Conservation (phyloP, 345 rosid genomes). For the Iberis pinnata region DNA sequence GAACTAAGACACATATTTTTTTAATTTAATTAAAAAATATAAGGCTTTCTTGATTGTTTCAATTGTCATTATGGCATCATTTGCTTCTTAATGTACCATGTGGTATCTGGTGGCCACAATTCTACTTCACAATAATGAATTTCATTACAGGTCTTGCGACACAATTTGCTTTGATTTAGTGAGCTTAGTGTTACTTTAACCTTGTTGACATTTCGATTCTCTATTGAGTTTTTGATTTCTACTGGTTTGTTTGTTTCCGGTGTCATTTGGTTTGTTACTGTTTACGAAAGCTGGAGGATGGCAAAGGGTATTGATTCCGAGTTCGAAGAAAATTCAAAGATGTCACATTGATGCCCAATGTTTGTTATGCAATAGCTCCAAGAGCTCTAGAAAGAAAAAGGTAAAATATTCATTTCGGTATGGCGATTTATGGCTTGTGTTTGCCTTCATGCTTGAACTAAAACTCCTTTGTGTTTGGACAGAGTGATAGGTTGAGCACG, state of each 20-base stretch:
- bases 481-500: conserved; percentile 83
- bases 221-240: too few species aligned
- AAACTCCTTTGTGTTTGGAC: conserved; percentile 24
- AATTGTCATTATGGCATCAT: too few species aligned
- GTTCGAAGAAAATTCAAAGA: conserved; percentile 85
- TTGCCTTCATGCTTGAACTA: conserved; percentile 4
- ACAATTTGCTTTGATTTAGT: conserved; percentile 22
- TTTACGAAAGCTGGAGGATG: conserved; percentile 70
- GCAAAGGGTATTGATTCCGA: conserved; percentile 88
- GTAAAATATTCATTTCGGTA: conserved; percentile 25
- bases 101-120: conserved; percentile 78
- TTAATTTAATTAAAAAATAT: too few species aligned
- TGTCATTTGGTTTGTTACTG: not conserved
- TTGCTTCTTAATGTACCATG: conserved; percentile 34
- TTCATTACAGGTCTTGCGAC: conserved; percentile 55
- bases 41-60: conserved; percentile 33
- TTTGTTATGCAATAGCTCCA: conserved; percentile 80
- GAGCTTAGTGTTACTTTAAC: conserved; percentile 32
- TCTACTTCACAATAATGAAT: conserved; percentile 37
- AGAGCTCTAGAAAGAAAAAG: conserved; percentile 93
- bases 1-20: too few species aligned
- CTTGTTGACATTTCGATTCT: conserved; percentile 24
- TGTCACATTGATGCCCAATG: conserved; percentile 70
- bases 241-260: not conserved
- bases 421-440: not conserved